Evolutionary conservation across 2,329 filamentous ascomycete genomes (phyloP).

Genomic region (Diplodia corticola): DNA sequence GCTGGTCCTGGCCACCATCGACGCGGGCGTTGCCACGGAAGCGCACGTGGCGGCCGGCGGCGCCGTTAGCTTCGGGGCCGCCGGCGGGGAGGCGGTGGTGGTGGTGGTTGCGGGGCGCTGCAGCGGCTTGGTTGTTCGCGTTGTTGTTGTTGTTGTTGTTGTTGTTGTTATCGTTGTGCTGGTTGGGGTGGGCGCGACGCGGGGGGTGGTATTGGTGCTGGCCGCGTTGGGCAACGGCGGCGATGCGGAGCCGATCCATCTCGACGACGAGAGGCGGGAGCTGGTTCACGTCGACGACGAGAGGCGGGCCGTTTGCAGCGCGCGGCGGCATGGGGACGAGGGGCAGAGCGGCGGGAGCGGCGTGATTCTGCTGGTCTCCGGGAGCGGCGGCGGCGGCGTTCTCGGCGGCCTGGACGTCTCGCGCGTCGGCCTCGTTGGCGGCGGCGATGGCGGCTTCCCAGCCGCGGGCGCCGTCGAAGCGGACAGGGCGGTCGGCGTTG

Average conservation of each 20-base stretch:
- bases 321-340: conserved; percentile 4
- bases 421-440: conserved; percentile 31
- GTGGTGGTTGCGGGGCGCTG: background rate
- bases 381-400: conserved; percentile 29
- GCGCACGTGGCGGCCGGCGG: background rate
- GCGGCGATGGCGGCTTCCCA: conserved; percentile 46
- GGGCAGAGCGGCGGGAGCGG: background rate
- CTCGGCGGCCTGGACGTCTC: conserved; percentile 33
- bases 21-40: background rate
- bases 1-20: background rate
- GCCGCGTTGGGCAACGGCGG: background rate
- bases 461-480: conserved; percentile 45
- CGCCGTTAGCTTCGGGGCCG: background rate
- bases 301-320: background rate
- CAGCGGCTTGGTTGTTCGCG: background rate
- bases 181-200: background rate
- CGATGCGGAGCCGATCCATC: conserved; percentile 7
- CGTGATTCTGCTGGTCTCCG: background rate
- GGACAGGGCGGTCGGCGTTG: conserved; percentile 39
- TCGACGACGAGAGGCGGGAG: background rate
- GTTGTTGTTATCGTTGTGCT: background rate
- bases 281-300: conserved; percentile 3
- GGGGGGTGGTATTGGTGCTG: background rate
- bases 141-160: background rate
- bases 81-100: background rate